Conservation (phyloP, 2,329 filamentous ascomycete species). For the Emergomyces pasteurianus region DNA sequence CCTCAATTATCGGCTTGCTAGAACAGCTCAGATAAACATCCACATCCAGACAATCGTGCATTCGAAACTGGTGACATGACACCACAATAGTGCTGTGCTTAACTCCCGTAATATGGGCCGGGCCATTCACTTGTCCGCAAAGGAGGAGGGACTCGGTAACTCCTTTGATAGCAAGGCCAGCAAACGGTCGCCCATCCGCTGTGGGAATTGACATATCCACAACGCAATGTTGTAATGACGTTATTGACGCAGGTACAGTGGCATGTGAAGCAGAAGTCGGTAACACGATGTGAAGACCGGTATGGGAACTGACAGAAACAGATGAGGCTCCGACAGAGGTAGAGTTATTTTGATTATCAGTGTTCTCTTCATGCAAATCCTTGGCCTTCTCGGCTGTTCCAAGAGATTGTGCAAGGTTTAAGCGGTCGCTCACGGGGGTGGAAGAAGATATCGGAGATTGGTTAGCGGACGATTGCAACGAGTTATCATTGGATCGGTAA, state of each 20-base stretch:
- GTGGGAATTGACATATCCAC: constrained; percentile 67
- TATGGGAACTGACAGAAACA: constrained; percentile 56
- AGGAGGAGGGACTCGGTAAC: constrained; percentile 61
- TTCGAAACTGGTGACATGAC: constrained; percentile 73
- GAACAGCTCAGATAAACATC: constrained; percentile 71
- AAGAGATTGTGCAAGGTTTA: constrained; percentile 5
- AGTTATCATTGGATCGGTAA: constrained; percentile 28
- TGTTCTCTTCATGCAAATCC: background rate
- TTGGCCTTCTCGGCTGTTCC: background rate
- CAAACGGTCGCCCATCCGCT: constrained; percentile 49
- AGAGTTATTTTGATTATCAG: background rate
- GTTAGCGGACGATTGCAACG: constrained; percentile 28
- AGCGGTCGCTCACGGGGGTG: constrained; percentile 26
- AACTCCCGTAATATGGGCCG: constrained; percentile 70
- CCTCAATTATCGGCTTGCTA: constrained; percentile 87
- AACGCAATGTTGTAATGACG: constrained; percentile 56
- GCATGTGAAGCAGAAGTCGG: constrained; percentile 58
- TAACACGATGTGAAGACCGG: constrained; percentile 62
- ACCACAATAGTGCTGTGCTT: constrained; percentile 65
- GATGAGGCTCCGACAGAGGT: constrained; percentile 30
- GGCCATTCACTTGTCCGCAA: constrained; percentile 64
- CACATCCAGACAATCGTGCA: constrained; percentile 75
- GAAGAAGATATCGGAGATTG: constrained; percentile 26
- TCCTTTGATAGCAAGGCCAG: constrained; percentile 56
- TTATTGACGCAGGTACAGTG: constrained; percentile 61